Percentiles rank a stretch among this genome's conserved stretches.
phyloP scores from a whole-genome alignment of 371 early-diverging fungal genomes.

The Mortierella sp. region DNA sequence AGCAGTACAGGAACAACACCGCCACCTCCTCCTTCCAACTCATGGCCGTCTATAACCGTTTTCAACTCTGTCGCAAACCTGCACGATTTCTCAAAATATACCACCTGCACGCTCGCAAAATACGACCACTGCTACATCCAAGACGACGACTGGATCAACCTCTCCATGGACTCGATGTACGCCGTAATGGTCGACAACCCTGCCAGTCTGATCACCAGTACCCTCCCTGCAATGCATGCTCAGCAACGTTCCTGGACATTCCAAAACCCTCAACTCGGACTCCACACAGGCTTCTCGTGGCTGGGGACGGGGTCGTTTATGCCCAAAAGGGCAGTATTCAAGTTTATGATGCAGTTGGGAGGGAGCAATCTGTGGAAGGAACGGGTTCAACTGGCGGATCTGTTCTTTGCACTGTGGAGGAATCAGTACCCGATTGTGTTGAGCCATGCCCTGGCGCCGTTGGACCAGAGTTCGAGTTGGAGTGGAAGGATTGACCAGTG shows the following conservation, averaged over 20 bases:
- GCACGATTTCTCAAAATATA: conserved; percentile 71
- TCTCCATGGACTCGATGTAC: conserved; percentile 69
- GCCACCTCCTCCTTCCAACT: neutral
- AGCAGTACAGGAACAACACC: no score
- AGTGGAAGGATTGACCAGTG: conserved; percentile 61
- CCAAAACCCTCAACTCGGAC: conserved; percentile 58
- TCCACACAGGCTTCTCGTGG: conserved; percentile 75
- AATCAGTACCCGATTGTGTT: conserved; percentile 76
- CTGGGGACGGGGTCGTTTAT: conserved; percentile 71
- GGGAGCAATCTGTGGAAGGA: conserved; percentile 69
- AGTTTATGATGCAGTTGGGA: conserved; percentile 69
- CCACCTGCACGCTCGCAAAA: conserved; percentile 70
- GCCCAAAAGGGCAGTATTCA: conserved; percentile 63
- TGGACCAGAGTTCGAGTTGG: conserved; percentile 63
- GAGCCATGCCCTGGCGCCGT: conserved; percentile 63
- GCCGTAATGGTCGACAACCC: conserved; percentile 69
- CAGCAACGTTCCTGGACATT: conserved; percentile 71
- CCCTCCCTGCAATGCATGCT: conserved; percentile 68
- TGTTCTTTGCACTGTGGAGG: conserved; percentile 73
- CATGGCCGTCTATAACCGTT: conserved; percentile 43
- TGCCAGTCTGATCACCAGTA: conserved; percentile 65
- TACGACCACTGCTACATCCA: conserved; percentile 74
- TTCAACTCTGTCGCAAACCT: conserved; percentile 67
- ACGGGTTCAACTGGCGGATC: conserved; percentile 65
- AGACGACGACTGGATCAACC: conserved; percentile 69